Evolutionary conservation across 805 yeast genomes (phyloP), one percentile per base, ranked within the genome.

Genomic region (Diddensiella transvaalensis): DNA sequence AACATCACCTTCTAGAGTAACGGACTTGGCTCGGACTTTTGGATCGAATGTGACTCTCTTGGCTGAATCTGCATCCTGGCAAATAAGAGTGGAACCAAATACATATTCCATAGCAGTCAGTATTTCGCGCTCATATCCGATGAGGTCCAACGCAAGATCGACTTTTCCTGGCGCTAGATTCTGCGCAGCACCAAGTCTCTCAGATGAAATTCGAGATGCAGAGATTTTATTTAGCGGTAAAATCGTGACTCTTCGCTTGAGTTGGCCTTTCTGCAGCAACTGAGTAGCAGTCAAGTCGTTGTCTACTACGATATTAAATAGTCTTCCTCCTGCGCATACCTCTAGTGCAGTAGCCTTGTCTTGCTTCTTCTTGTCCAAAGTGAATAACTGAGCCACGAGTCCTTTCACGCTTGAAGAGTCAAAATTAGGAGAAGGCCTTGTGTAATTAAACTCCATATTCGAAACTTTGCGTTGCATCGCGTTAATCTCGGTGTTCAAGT

Each of bases 241-340:
- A 43, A 93, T 84, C 0, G 97, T 93, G 4, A 88, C 91, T 52
- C 98, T 76, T 61, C 85, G 81, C 59, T 81, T 78, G 44, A 91
- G 72, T 50, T 79, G 80, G 4, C 97, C 97, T 23, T 72, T 74
- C 57, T 88, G 93, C 36, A 93, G 73, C 6, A 93, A 67, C 48
- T 82, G 84, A 0, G 95, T 76, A n/a, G 95, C 98, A 2, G 87
- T 83, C 17, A 72, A 79, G 50, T 91, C 95, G 52, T 79, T 83
- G 58, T 89, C 97, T 24, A 95, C 98, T 44, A 93, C 88, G 30
- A 95, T 86, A 60, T 90, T 89, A 64, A 80, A 95, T 24, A 95
- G 67, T 57, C 90, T 74, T 3, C 91, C 95, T 42, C 99, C 99
- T 1, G 97, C 99, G 63, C 95, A 84, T 2, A 87, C 84, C 66